Evolutionary conservation across 208 protist genomes (phyloP), one percentile per base, ranked within the genome.

Genomic region (Angomonas ambiguus): DNA sequence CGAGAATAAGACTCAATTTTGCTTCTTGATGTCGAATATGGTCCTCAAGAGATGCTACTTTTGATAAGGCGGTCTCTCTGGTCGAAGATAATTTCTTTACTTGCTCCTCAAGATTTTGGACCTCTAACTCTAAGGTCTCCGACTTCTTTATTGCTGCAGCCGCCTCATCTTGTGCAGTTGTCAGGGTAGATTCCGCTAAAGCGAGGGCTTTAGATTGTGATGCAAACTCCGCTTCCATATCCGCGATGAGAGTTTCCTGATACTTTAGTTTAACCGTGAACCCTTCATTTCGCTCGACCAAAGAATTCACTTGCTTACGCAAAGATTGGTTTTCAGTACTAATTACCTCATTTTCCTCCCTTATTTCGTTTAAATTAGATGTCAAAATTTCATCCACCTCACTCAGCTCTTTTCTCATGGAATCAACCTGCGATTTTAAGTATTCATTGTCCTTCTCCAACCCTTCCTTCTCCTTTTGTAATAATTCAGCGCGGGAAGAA

Each of bases 311-410:
- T 31, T 76, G 49, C n/a, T 53, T 56, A 18, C 69, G 48, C 10
- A 94, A 63, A 4, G 56, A 56, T 8, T 77, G 70, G 51, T 79
- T 80, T 25, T 83, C 75, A 2, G 75, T 41, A 38, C 79, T 49
- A 3, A 78, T 69, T 8, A 68, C 72, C 38, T 94, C 88, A 62
- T 82, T 83, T 65, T 88, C 79, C 55, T 94, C 88, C 16, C 79
- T 73, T 71, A 92, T 83, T 28, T 88, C 74, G 51, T 91, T 91
- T n/a, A 94, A 69, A 33, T 82, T 87, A 8, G 75, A 49, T 55
- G 83, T 86, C 6, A 94, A 38, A 35, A 94, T 62, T 20, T 82
- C 80, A 59, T 94, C 85, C 4, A 94, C 38, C n/a, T 88, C 81
- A 24, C 75, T 77, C 0, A 94, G 62, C 48, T 94, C 88, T 56